These are phyloP conservation scores for Pholiota conissans DNA, from an alignment of 768 basidiomycete genomes.

Conservation along the genomic window DNA sequence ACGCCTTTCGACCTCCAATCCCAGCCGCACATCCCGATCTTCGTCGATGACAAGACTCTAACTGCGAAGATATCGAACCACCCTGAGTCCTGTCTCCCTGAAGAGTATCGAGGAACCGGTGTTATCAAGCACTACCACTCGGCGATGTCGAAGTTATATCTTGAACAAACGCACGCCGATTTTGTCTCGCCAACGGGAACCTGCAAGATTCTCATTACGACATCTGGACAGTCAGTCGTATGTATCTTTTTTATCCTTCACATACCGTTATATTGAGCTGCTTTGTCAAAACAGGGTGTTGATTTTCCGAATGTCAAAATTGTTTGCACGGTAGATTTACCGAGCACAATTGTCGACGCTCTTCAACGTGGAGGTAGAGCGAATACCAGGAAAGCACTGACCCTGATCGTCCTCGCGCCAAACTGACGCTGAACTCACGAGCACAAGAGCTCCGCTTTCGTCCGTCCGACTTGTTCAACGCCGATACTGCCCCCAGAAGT, in stretches of 20 bases:
- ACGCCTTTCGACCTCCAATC: slow-evolving; percentile 5
- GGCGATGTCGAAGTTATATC: slow-evolving; percentile 10
- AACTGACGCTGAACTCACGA: no score
- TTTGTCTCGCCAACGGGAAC: neutral
- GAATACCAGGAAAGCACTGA: neutral
- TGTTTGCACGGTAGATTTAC: slow-evolving; percentile 20
- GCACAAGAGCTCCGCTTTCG: no score
- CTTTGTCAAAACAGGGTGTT: no score
- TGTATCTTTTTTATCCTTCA: no score
- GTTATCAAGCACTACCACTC: slow-evolving; percentile 10
- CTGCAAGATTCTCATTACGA: slow-evolving; percentile 7
- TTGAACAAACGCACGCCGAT: neutral
- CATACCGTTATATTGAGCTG: no score
- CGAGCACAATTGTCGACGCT: slow-evolving; percentile 9
- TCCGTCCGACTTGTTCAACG: no score
- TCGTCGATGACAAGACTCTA: slow-evolving; percentile 10
- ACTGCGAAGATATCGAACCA: neutral
- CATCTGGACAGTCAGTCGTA: slow-evolving; percentile 12
- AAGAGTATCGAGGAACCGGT: neutral
- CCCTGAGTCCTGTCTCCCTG: neutral
- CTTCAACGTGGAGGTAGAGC: slow-evolving; percentile 20
- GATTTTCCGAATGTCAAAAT: slow-evolving; percentile 23
- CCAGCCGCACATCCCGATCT: slow-evolving; percentile 20
- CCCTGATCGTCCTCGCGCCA: slow-evolving; percentile 15
- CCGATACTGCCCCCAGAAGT: no score